phyloP scores from a whole-genome alignment of 2,329 filamentous ascomycete species.

The Aspergillus spinulosporus region DNA sequence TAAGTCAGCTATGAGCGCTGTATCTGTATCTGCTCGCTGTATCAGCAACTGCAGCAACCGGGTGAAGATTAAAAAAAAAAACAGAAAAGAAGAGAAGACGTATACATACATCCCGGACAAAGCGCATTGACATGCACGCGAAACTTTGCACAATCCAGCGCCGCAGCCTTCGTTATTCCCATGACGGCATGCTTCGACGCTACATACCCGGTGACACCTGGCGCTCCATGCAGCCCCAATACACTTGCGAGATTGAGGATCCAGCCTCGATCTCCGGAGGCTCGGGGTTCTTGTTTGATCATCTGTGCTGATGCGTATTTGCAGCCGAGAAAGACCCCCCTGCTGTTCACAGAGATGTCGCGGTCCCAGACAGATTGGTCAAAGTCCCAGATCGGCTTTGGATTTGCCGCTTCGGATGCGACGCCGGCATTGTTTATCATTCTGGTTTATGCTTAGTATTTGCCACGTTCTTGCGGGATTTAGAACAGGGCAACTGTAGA shows the following conservation, averaged over 20 bases:
- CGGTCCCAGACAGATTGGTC: background rate
- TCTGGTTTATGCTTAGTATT: constrained; percentile 25
- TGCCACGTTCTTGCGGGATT: no score
- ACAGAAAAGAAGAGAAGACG: no score
- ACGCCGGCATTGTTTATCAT: constrained; percentile 56
- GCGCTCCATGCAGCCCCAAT: background rate
- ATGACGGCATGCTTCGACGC: constrained; percentile 4
- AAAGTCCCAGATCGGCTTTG: constrained; percentile 7
- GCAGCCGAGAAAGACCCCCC: constrained; percentile 39
- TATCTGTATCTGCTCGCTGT: background rate
- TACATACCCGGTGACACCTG: constrained; percentile 15
- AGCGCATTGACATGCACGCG: constrained; percentile 5
- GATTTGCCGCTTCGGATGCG: background rate
- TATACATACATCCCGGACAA: constrained; percentile 7
- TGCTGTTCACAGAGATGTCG: background rate
- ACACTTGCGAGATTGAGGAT: background rate
- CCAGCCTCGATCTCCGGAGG: constrained; percentile 28
- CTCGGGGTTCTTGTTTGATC: constrained; percentile 35
- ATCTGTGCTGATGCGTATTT: constrained; percentile 41
- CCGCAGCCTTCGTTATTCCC: background rate
- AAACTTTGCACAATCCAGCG: background rate
- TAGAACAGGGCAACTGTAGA: background rate
- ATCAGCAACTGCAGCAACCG: background rate
- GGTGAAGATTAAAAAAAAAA: no score
- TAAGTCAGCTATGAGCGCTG: background rate